A percentile compares a stretch with the other conserved stretches of the same genome.
These are phyloP conservation scores for Boletus vermiculosoides DNA, from an alignment of 768 basidiomycete species.

Conservation along the genomic window DNA sequence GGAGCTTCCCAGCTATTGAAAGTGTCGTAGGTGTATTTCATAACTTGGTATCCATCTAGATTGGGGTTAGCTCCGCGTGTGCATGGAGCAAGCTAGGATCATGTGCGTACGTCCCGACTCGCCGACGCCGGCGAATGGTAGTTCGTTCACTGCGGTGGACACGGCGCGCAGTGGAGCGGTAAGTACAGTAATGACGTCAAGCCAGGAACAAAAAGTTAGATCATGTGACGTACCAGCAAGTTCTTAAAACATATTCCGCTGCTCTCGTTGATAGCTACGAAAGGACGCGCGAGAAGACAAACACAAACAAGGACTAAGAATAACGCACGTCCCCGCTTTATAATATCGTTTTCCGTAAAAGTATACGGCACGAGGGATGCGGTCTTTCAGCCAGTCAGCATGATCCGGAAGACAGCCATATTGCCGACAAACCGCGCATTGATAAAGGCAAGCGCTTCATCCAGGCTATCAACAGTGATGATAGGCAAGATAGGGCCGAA, in stretches of 20 bases:
- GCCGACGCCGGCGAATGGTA: constrained; percentile 57
- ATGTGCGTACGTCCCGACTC: constrained; percentile 59
- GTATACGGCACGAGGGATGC: constrained; percentile 58
- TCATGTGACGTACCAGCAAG: constrained; percentile 39
- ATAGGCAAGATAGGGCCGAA: constrained; percentile 74
- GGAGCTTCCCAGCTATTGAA: constrained; percentile 50
- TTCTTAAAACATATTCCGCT: constrained; percentile 54
- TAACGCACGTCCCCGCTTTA: constrained; percentile 40
- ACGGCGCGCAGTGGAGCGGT: constrained; percentile 5
- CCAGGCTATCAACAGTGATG: constrained; percentile 51
- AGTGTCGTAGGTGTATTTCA: constrained; percentile 53
- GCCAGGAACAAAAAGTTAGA: background rate
- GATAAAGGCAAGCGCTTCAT: constrained; percentile 56
- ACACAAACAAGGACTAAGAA: background rate
- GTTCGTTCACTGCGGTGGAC: constrained; percentile 29
- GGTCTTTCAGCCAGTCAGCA: constrained; percentile 37
- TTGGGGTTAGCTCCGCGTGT: background rate
- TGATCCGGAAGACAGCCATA: background rate
- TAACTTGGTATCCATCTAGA: constrained; percentile 52
- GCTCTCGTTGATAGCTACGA: constrained; percentile 51
- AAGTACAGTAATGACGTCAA: constrained; percentile 14
- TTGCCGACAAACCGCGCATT: constrained; percentile 43
- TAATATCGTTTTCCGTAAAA: constrained; percentile 51
- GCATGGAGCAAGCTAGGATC: background rate
- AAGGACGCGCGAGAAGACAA: background rate